A percentile compares a stretch with the other conserved stretches of the same genome.
Conservation (phyloP, 2,329 filamentous ascomycete genomes). For the Exophiala sp. region DNA sequence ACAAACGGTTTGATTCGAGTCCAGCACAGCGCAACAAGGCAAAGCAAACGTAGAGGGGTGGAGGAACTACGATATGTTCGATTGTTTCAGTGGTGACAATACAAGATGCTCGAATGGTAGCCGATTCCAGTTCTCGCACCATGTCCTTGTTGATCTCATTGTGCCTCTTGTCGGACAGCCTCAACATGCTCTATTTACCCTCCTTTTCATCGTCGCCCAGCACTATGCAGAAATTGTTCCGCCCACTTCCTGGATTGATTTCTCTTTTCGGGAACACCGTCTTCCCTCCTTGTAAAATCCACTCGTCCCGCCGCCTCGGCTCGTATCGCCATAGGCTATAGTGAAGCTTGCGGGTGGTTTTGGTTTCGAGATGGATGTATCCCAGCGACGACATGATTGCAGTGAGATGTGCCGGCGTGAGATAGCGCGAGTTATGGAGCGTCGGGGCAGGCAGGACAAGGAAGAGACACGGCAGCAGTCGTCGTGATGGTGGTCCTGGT, state of each 20-base stretch:
- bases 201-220: slow-evolving; percentile 40
- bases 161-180: too few species aligned
- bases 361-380: slow-evolving; percentile 59
- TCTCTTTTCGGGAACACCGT: slow-evolving; percentile 63
- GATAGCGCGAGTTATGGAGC: slow-evolving; percentile 82
- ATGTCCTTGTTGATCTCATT: too few species aligned
- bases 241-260: slow-evolving; percentile 63
- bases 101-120: neutral
- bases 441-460: slow-evolving; percentile 85
- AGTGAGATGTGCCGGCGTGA: slow-evolving; percentile 63
- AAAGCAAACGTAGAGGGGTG: neutral
- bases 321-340: slow-evolving; percentile 76
- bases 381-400: slow-evolving; percentile 73
- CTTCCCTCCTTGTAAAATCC: slow-evolving; percentile 20
- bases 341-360: slow-evolving; percentile 73
- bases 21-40: neutral
- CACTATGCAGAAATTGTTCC: slow-evolving; percentile 89
- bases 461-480: slow-evolving; percentile 65
- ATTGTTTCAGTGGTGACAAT: too few species aligned
- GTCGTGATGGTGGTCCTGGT: neutral
- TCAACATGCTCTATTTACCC: too few species aligned
- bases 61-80: neutral
- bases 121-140: too few species aligned
- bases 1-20: neutral
- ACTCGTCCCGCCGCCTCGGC: slow-evolving; percentile 19